phyloP scores from a whole-genome alignment of 768 basidiomycete genomes.

The Porphyrellus cyaneotinctus region DNA sequence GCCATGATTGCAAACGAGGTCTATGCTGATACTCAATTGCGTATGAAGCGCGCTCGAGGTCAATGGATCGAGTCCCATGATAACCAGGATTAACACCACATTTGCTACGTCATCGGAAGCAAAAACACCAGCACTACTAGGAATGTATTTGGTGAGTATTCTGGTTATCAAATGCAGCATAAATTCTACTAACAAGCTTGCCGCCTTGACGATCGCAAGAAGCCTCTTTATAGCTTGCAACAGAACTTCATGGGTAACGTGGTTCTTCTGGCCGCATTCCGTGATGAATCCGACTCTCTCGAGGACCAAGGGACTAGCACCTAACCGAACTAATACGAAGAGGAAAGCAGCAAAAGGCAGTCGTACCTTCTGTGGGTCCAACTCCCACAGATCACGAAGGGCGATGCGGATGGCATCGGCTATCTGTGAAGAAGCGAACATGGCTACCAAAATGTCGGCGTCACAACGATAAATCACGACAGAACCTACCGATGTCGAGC shows the following conservation, averaged over 20 bases:
- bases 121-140: constrained; percentile 31
- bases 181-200: constrained; percentile 42
- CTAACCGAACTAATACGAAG: constrained; percentile 40
- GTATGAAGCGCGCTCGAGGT: constrained; percentile 41
- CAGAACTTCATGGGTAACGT: constrained; percentile 23
- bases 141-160: constrained; percentile 12
- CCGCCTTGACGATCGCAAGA: constrained; percentile 38
- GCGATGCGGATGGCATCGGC: constrained; percentile 30
- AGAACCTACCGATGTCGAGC: constrained; percentile 38
- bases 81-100: constrained; percentile 45
- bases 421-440: constrained; percentile 26
- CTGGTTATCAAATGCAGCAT: background rate
- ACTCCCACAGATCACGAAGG: constrained; percentile 34
- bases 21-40: constrained; percentile 46
- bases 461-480: background rate
- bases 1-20: constrained; percentile 39
- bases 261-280: constrained; percentile 3
- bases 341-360: constrained; percentile 36
- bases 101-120: constrained; percentile 44
- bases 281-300: constrained; percentile 32
- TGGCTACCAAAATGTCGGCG: constrained; percentile 14
- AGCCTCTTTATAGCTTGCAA: constrained; percentile 38
- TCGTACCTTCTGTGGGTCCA: constrained; percentile 17
- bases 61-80: constrained; percentile 54
- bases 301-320: constrained; percentile 38